Base-by-base conservation (phyloP, 2,329 filamentous ascomycete genomes). In the Sarocladiaceae sp. region DNA sequence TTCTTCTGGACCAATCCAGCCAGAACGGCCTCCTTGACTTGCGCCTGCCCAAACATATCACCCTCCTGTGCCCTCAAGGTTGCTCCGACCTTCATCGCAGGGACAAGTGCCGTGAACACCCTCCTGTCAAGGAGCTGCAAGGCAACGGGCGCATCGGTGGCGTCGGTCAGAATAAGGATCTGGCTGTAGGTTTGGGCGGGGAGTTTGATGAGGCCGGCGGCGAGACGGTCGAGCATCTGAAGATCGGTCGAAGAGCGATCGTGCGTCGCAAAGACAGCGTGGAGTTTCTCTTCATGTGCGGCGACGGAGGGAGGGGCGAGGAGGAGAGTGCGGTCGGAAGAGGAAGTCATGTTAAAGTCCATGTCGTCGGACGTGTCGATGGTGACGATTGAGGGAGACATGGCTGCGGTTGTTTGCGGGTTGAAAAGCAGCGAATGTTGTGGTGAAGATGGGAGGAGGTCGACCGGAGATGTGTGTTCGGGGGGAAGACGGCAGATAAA, bases 151-250 rank as follows among this genome's bases (percentile, higher is more conserved):
- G 83, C 77, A 58, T 84, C 84, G 64, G 90, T 84, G 53, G 85
- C 79, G 68, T 92, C 90, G 57, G 88, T 87, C 56, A 97, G 84
- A 51, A 99, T 79, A 46, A 97, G 80, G 39, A 97, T 81, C 39
- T 88, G 72, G 66, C 95, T 89, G 75, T 99, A 99, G 52, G 88
- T 88, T 47, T 82, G 74, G 51, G 80, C 60, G 1, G 92, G 87
- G 0, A 99, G 83, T 7, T 84, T 76, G 53, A 94, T 89, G 33
- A 96, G 77, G 56, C 90, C 90, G 31, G 88, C 82, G 2, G 88
- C 84, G 36, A 99, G 81, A 50, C 94, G 90, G 73, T 99, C 94
- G 56, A 99, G 87, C 94, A 99, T 99, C 70, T 97, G 94, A 51
- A 99, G 78, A 66, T 99, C 94, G 56, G 91, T 93, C 42, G 80